A percentile compares a stretch with the other conserved stretches of the same genome.
These are phyloP conservation scores for Termitomyces heimii DNA, from an alignment of 768 basidiomycete species.

Conservation along the genomic window DNA sequence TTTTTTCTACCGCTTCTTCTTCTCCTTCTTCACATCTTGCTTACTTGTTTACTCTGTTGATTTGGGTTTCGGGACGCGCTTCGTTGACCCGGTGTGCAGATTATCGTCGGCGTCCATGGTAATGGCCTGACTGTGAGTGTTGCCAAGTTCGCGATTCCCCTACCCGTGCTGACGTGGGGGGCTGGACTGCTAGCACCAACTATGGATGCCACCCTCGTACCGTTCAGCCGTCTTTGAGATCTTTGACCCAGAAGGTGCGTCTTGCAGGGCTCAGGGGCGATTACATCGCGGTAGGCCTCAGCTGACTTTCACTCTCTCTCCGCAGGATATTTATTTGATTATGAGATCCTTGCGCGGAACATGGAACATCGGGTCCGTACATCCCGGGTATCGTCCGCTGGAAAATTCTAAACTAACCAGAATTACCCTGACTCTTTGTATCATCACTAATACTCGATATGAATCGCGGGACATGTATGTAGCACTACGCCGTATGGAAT, in stretches of 20 bases:
- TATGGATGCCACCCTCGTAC: conserved; percentile 64
- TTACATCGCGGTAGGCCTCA: not conserved
- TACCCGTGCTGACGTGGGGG: not conserved
- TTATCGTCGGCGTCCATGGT: conserved; percentile 61
- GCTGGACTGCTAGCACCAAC: conserved; percentile 34
- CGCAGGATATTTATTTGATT: conserved; percentile 33
- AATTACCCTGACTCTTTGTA: not conserved
- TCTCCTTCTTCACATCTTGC: not conserved
- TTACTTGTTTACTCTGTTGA: not conserved
- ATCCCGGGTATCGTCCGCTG: not conserved
- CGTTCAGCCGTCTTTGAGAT: conserved; percentile 68
- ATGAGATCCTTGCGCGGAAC: conserved; percentile 35
- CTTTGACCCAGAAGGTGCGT: conserved; percentile 47
- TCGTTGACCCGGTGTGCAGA: conserved; percentile 23
- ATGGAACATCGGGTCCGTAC: conserved; percentile 32
- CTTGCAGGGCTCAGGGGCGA: not conserved
- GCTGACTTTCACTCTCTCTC: not conserved
- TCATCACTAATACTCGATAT: not conserved
- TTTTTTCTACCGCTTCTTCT: not conserved
- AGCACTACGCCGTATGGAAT: conserved; percentile 64
- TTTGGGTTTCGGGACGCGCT: not conserved
- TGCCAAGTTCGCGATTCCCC: not conserved
- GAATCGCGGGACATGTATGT: conserved; percentile 4
- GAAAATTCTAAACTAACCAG: not conserved
- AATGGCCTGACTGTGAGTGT: conserved; percentile 54